phyloP scores from a whole-genome alignment of 106 monocot genomes.

The Posidonia australis region DNA sequence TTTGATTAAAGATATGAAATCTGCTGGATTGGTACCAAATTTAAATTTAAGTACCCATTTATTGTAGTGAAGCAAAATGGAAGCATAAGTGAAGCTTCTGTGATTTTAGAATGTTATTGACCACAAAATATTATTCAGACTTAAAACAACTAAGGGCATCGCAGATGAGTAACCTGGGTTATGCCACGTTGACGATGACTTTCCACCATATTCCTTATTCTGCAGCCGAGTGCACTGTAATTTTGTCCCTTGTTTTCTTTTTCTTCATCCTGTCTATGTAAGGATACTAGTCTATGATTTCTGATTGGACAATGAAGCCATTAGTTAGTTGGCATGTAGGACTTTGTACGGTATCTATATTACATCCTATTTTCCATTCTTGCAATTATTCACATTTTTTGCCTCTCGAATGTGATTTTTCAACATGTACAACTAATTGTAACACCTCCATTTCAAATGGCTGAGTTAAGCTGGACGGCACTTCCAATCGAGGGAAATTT shows the following conservation, averaged over 20 bases:
- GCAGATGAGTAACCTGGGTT: background rate
- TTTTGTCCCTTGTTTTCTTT: too few species aligned
- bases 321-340: too few species aligned
- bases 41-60: background rate
- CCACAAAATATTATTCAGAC: background rate
- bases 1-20: conserved; percentile 57
- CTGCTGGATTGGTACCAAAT: conserved; percentile 40
- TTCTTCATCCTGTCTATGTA: too few species aligned
- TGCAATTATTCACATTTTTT: background rate
- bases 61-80: conserved; percentile 22
- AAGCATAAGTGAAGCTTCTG: conserved; percentile 21
- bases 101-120: background rate
- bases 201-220: too few species aligned
- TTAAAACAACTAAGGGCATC: background rate
- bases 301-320: too few species aligned
- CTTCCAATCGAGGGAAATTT: too few species aligned
- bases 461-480: too few species aligned
- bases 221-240: too few species aligned
- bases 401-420: background rate
- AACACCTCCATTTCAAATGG: too few species aligned
- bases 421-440: background rate
- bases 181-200: too few species aligned
- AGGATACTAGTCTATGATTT: too few species aligned
- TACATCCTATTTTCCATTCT: background rate
- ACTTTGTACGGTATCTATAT: too few species aligned